phyloP scores from a whole-genome alignment of 371 early-diverging fungal species.

The Encephalitozoon intestinalis region DNA sequence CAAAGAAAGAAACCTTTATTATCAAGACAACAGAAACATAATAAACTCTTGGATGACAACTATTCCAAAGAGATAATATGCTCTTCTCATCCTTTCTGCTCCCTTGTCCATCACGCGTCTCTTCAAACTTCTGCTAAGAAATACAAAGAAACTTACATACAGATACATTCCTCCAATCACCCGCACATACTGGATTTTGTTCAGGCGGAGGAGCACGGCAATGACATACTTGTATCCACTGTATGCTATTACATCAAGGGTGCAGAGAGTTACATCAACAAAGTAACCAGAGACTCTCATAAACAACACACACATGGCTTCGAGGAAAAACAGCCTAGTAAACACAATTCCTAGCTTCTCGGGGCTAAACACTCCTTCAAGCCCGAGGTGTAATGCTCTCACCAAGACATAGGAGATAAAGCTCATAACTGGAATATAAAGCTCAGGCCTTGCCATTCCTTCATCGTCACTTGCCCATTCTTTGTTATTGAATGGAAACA shows the following conservation, averaged over 20 bases:
- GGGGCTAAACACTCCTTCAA: conserved; percentile 71
- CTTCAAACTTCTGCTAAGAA: conserved; percentile 54
- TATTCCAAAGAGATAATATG: conserved; percentile 55
- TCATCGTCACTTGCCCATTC: conserved; percentile 33
- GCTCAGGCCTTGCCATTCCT: conserved; percentile 80
- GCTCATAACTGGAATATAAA: conserved; percentile 91
- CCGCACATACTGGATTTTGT: not conserved
- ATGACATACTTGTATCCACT: conserved; percentile 85
- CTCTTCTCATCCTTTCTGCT: conserved; percentile 26
- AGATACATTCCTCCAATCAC: conserved; percentile 33
- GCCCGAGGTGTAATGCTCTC: conserved; percentile 70
- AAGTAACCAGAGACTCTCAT: conserved; percentile 76
- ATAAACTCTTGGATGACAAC: conserved; percentile 43
- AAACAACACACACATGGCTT: conserved; percentile 70
- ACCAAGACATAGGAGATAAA: conserved; percentile 81
- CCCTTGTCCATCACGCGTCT: conserved; percentile 29
- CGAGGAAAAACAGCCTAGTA: conserved; percentile 71
- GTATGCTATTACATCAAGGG: conserved; percentile 75
- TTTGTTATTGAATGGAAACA: conserved; percentile 82
- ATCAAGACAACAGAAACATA: conserved; percentile 42
- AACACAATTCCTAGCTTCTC: conserved; percentile 76
- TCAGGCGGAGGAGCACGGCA: conserved; percentile 27
- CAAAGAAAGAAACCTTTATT: not conserved
- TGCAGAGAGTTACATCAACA: conserved; percentile 71
- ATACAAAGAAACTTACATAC: conserved; percentile 50